These are phyloP conservation scores for Mycena leptocephala DNA, from an alignment of 768 basidiomycete genomes.

Conservation along the genomic window DNA sequence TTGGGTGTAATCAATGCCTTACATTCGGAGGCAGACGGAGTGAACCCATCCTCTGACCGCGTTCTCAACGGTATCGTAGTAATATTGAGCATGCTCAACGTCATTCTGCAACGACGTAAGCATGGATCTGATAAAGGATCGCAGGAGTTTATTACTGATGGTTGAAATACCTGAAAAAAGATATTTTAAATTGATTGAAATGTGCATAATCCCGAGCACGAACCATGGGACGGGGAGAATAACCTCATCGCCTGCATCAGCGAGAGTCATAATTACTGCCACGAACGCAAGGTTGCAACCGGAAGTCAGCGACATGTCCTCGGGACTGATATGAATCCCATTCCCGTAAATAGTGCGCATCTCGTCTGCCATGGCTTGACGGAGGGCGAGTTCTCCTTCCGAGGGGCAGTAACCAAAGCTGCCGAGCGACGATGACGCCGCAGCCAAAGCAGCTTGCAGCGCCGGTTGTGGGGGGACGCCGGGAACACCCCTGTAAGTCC, in stretches of 20 bases:
- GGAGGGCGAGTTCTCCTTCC: slow-evolving; percentile 70
- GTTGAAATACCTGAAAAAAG: slow-evolving; percentile 73
- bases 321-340: slow-evolving; percentile 61
- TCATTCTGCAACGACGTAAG: slow-evolving; percentile 66
- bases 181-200: not conserved
- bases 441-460: slow-evolving; percentile 66
- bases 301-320: slow-evolving; percentile 79
- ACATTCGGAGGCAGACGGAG: slow-evolving; percentile 70
- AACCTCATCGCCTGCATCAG: slow-evolving; percentile 80
- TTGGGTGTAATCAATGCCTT: slow-evolving; percentile 67
- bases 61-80: slow-evolving; percentile 71
- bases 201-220: slow-evolving; percentile 9
- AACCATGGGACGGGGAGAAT: slow-evolving; percentile 84
- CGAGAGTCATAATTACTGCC: slow-evolving; percentile 73
- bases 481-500: slow-evolving; percentile 77
- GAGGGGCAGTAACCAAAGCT: slow-evolving; percentile 73
- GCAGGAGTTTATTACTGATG: slow-evolving; percentile 61
- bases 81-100: slow-evolving; percentile 74
- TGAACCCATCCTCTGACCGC: slow-evolving; percentile 66
- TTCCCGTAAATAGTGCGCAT: slow-evolving; percentile 73
- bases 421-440: slow-evolving; percentile 57
- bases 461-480: slow-evolving; percentile 72
- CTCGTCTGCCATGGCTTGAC: slow-evolving; percentile 71
- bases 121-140: not conserved
- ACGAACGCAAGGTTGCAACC: slow-evolving; percentile 86